These are phyloP conservation scores for Chlorella sp. DNA, from an alignment of 139 green algal genomes.

Conservation along the genomic window DNA sequence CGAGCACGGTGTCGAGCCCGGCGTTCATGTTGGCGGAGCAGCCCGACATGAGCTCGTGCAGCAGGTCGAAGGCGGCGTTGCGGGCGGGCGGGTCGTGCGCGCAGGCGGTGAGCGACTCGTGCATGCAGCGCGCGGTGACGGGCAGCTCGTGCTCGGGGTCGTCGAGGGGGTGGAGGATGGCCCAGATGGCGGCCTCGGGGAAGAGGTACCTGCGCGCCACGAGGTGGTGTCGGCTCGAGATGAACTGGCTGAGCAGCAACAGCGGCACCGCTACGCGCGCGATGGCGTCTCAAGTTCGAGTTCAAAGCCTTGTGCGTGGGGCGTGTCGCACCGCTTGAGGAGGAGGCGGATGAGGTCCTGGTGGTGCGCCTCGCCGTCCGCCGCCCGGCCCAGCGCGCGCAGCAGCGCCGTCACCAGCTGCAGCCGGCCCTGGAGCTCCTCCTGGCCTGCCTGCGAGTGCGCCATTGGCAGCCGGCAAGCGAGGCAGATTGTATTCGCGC, in stretches of 20 bases:
- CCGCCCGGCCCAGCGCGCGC: conserved; percentile 30
- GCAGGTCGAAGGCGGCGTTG: conserved; percentile 32
- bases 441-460: not conserved
- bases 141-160: not conserved
- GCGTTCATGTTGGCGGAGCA: conserved; percentile 22
- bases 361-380: conserved; percentile 17
- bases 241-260: too few species aligned
- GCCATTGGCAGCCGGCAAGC: too few species aligned
- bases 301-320: too few species aligned
- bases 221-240: too few species aligned
- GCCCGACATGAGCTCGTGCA: conserved; percentile 29
- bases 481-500: too few species aligned
- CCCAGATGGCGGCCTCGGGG: not conserved
- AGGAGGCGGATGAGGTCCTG: conserved; percentile 40
- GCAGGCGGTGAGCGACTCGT: not conserved
- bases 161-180: not conserved
- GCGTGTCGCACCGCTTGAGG: conserved; percentile 10
- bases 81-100: conserved; percentile 1
- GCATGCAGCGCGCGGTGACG: not conserved
- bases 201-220: conserved; percentile 6
- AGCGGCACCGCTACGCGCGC: too few species aligned
- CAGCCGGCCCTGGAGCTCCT: conserved; percentile 22
- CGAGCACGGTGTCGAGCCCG: conserved; percentile 6
- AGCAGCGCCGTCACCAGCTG: conserved; percentile 41
- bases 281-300: too few species aligned